phyloP scores from a whole-genome alignment of 495 filamentous ascomycete species.

The Hypoxylon intermedium region DNA sequence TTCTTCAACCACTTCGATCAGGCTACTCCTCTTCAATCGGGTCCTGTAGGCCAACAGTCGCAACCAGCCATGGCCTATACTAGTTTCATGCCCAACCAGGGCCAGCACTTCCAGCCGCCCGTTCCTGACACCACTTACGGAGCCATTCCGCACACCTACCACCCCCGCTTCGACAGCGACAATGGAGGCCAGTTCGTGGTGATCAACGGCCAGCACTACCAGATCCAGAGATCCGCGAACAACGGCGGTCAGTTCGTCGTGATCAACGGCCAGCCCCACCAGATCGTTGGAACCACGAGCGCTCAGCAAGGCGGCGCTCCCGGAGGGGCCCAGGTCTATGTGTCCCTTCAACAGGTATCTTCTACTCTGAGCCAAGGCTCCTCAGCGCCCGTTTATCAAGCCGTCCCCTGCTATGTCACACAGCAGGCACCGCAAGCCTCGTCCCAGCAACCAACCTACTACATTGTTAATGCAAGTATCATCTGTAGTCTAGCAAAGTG shows the following conservation, averaged over 20 bases:
- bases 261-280: constrained; percentile 10
- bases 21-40: constrained; percentile 1
- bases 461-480: constrained; percentile 37
- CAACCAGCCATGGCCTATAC: constrained; percentile 19
- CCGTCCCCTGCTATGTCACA: constrained; percentile 6
- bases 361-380: constrained; percentile 16
- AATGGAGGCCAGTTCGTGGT: not conserved
- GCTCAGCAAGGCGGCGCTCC: not conserved
- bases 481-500: constrained; percentile 9
- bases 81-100: constrained; percentile 35
- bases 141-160: constrained; percentile 52
- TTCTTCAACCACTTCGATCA: not conserved
- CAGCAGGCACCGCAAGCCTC: constrained; percentile 1
- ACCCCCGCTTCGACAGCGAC: constrained; percentile 50
- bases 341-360: constrained; percentile 32
- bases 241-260: constrained; percentile 20
- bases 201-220: not conserved
- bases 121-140: constrained; percentile 55
- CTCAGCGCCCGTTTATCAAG: not conserved
- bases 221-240: not conserved
- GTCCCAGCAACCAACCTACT: constrained; percentile 19
- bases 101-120: constrained; percentile 56
- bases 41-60: constrained; percentile 6
- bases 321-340: constrained; percentile 22
- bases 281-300: constrained; percentile 1